A percentile compares a stretch with the other conserved stretches of the same genome.
Conservation (phyloP, 2,329 filamentous ascomycete species). For the Cercospora citrullina region DNA sequence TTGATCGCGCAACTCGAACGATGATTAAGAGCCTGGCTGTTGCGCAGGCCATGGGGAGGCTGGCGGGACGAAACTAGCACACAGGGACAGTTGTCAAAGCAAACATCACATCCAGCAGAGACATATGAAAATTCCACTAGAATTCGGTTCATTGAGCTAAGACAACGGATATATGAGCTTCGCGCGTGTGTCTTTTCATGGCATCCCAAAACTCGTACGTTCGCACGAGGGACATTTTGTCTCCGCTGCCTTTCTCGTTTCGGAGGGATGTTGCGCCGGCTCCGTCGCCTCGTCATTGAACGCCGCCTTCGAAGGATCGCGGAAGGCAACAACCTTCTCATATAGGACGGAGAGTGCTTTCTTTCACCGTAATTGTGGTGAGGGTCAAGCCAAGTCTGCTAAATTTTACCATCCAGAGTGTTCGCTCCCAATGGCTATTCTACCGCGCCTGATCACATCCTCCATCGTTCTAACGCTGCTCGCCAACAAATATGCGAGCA, state of each 20-base stretch:
- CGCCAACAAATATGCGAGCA: conserved; percentile 31
- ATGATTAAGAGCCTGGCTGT: neutral
- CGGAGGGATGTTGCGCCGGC: neutral
- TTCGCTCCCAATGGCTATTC: conserved; percentile 3
- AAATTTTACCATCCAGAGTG: neutral
- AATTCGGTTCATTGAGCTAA: neutral
- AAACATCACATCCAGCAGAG: neutral
- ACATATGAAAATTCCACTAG: neutral
- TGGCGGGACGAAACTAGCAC: neutral
- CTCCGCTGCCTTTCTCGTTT: neutral
- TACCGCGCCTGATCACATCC: neutral
- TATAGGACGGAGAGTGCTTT: neutral
- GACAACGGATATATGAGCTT: too few relatives aligned
- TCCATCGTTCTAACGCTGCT: conserved; percentile 7
- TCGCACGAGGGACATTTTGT: neutral
- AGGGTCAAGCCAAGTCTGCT: neutral
- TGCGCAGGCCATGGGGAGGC: neutral
- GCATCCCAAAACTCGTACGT: neutral
- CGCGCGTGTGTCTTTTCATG: neutral
- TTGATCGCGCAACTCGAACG: neutral
- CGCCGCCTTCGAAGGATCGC: neutral
- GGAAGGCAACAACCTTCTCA: conserved; percentile 6
- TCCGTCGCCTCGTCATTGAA: conserved; percentile 3
- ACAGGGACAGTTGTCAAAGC: neutral
- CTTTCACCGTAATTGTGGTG: neutral